phyloP scores from a whole-genome alignment of 164 flowering plant genomes.

The Tinospora cordifolia region DNA sequence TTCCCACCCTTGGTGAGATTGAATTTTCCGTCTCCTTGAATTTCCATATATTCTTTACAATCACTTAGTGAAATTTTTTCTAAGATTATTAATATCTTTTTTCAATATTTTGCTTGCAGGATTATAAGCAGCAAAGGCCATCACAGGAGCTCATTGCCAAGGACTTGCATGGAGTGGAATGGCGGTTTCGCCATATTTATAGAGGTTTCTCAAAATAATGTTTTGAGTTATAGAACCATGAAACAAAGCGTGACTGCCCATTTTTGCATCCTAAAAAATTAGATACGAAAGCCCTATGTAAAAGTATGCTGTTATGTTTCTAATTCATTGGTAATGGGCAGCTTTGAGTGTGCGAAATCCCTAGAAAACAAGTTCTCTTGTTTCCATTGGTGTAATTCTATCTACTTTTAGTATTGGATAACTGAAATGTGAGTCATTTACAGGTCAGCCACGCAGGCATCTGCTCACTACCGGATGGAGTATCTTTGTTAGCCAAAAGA shows the following conservation, averaged over 20 bases:
- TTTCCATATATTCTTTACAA: neutral
- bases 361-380: neutral
- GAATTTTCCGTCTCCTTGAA: neutral
- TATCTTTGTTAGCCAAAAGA: conserved; percentile 78
- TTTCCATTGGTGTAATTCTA: neutral
- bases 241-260: neutral
- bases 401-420: neutral
- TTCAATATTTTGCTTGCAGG: conserved; percentile 38
- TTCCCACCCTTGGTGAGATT: conserved; percentile 72
- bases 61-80: neutral
- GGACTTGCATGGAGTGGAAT: conserved; percentile 87
- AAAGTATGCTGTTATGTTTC: too few relatives aligned
- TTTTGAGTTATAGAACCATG: neutral
- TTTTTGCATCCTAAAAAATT: neutral
- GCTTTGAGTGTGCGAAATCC: neutral
- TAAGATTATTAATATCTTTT: neutral
- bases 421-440: conserved; percentile 9
- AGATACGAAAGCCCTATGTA: too few relatives aligned
- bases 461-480: conserved; percentile 98
- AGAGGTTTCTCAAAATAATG: conserved; percentile 45
- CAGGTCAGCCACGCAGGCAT: conserved; percentile 97
- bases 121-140: conserved; percentile 82
- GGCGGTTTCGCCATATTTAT: conserved; percentile 95
- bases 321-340: neutral
- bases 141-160: conserved; percentile 90